These are phyloP conservation scores for Caryopteris hybrid DNA, from an alignment of 305 asterid genomes.

Conservation along the genomic window DNA sequence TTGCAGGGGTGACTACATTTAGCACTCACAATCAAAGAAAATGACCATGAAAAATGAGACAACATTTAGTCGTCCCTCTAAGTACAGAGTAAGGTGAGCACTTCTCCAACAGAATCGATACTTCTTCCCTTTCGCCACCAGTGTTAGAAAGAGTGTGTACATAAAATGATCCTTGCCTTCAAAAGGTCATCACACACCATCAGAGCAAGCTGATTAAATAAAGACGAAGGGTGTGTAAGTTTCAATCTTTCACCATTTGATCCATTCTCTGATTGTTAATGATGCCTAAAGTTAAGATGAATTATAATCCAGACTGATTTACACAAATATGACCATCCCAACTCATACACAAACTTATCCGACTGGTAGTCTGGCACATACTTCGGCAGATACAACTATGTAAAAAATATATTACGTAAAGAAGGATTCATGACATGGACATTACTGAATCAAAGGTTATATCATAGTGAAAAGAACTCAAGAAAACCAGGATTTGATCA, in stretches of 20 bases:
- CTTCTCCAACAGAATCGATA: slow-evolving; percentile 32
- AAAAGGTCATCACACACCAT: slow-evolving; percentile 67
- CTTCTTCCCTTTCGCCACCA: slow-evolving; percentile 28
- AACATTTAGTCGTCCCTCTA: slow-evolving; percentile 13
- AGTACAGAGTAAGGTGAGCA: slow-evolving; percentile 10
- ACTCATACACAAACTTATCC: background rate
- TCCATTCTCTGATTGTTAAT: background rate
- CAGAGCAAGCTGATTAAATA: slow-evolving; percentile 68
- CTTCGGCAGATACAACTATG: background rate
- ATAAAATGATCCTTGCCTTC: slow-evolving; percentile 35
- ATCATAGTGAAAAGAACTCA: background rate
- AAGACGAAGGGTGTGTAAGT: slow-evolving; percentile 34
- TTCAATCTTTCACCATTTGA: slow-evolving; percentile 7
- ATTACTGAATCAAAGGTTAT: background rate
- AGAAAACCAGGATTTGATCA: slow-evolving; percentile 1
- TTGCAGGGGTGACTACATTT: background rate
- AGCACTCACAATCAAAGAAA: background rate
- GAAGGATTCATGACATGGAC: background rate
- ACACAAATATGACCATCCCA: background rate
- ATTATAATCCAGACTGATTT: background rate
- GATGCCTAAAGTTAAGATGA: background rate
- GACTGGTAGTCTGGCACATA: background rate
- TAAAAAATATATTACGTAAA: background rate
- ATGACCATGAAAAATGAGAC: slow-evolving; percentile 19
- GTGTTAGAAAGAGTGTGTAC: slow-evolving; percentile 19